Conservation (phyloP, 23 red algal genomes). For the Cyanidiococcus yangmingshanensis region DNA sequence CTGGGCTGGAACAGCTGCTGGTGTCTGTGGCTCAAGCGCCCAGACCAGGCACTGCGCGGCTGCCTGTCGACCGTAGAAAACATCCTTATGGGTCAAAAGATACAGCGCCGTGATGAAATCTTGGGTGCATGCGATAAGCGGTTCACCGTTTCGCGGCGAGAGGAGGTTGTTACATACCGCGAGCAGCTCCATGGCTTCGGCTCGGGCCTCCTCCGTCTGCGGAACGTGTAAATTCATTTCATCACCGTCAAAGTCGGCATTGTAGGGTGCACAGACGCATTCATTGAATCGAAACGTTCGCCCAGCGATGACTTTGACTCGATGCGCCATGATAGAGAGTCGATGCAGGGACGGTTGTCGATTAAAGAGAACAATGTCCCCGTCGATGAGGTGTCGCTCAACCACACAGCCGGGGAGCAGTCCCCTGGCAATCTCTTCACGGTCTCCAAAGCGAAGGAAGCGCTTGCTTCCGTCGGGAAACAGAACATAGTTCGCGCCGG, state of each 20-base stretch:
- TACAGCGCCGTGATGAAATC: slow-evolving; percentile 88
- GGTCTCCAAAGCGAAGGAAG: slow-evolving; percentile 77
- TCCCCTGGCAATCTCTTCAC: slow-evolving; percentile 49
- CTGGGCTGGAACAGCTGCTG: slow-evolving; percentile 1
- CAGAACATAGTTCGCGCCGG: slow-evolving; percentile 77
- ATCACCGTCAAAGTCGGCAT: slow-evolving; percentile 99
- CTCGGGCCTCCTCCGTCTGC: slow-evolving; percentile 90
- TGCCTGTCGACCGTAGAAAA: slow-evolving; percentile 47
- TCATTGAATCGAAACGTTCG: slow-evolving; percentile 99
- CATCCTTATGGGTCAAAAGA: slow-evolving; percentile 52
- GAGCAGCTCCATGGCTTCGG: slow-evolving; percentile 78
- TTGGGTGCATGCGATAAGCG: slow-evolving; percentile 92
- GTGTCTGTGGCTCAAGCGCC: not conserved
- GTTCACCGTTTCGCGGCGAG: slow-evolving; percentile 86
- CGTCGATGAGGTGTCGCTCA: slow-evolving; percentile 85
- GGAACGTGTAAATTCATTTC: slow-evolving; percentile 99
- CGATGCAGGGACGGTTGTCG: slow-evolving; percentile 94
- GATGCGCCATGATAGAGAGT: slow-evolving; percentile 89
- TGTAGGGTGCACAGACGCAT: slow-evolving; percentile 88
- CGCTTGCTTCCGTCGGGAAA: slow-evolving; percentile 61
- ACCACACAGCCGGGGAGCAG: slow-evolving; percentile 49
- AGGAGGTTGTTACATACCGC: slow-evolving; percentile 57
- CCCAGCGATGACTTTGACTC: slow-evolving; percentile 65
- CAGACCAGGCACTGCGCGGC: slow-evolving; percentile 4
- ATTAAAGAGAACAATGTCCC: slow-evolving; percentile 94